Evolutionary conservation across 2,329 filamentous ascomycete genomes (phyloP).

Genomic region (Sphaerulina musiva): DNA sequence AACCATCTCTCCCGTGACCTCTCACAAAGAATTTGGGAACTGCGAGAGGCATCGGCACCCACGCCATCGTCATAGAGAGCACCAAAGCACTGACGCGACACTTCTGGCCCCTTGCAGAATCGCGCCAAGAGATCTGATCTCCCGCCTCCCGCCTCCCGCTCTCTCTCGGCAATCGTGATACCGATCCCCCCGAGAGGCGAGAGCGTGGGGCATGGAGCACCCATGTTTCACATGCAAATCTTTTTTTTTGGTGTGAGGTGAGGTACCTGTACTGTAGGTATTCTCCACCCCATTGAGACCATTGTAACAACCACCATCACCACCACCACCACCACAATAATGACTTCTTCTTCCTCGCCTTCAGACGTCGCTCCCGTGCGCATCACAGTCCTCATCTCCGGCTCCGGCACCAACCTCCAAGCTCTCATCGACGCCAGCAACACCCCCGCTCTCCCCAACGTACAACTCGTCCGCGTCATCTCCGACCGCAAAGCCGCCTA

Average conservation of each 20-base stretch:
- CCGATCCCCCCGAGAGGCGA: neutral
- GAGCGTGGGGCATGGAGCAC: neutral
- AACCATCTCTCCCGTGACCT: neutral
- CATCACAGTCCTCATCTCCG: slow-evolving; percentile 50
- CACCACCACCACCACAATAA: neutral
- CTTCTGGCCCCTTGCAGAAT: neutral
- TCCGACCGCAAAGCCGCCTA: slow-evolving; percentile 59
- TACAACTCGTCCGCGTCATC: slow-evolving; percentile 57
- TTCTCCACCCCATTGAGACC: neutral
- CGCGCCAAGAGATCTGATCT: neutral
- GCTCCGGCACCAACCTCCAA: slow-evolving; percentile 72
- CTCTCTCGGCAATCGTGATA: neutral
- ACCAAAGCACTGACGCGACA: neutral
- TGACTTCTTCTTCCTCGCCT: neutral
- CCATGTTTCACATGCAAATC: neutral
- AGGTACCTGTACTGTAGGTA: neutral
- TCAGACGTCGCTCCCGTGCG: slow-evolving; percentile 14
- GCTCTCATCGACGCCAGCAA: slow-evolving; percentile 60
- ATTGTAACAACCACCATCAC: neutral
- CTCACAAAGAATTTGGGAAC: neutral
- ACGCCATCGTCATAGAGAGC: slow-evolving; percentile 4
- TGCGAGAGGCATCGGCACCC: neutral
- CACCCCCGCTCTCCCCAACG: slow-evolving; percentile 41
- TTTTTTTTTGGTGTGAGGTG: neutral
- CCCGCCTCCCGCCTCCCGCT: neutral